Conservation (phyloP, 2,329 filamentous ascomycete species). For the Colletotrichum nymphaeae region DNA sequence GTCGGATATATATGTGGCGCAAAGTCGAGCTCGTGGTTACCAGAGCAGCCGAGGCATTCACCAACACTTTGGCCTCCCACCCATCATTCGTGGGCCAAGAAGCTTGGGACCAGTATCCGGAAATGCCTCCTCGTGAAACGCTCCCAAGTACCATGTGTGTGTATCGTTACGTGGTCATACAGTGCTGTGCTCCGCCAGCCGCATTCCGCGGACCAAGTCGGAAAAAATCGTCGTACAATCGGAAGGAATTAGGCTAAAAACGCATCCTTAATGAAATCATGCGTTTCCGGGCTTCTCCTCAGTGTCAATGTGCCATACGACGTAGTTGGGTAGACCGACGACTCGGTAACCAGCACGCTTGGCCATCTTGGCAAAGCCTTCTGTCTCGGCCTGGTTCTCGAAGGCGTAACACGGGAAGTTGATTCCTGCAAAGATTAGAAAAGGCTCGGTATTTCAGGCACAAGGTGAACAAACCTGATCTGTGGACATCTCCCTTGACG, state of each 20-base stretch:
- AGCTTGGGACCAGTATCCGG: constrained; percentile 22
- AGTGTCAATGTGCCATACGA: constrained; percentile 99
- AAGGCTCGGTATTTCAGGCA: too few species aligned
- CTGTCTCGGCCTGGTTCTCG: constrained; percentile 98
- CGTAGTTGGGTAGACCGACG: constrained; percentile 93
- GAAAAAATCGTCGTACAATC: constrained; percentile 34
- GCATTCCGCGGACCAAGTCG: constrained; percentile 34
- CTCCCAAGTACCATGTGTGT: constrained; percentile 28
- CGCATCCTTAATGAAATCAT: constrained; percentile 43
- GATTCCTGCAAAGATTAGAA: constrained; percentile 71
- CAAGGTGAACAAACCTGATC: constrained; percentile 74
- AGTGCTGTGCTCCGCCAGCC: constrained; percentile 35
- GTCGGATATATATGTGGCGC: constrained; percentile 25
- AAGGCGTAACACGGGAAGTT: constrained; percentile 98
- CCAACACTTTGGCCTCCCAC: constrained; percentile 11
- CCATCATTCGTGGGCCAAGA: constrained; percentile 19
- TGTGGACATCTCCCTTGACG: constrained; percentile 97
- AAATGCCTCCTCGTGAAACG: constrained; percentile 30
- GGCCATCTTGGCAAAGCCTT: constrained; percentile 99
- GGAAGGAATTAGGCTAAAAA: constrained; percentile 24
- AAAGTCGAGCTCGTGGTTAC: constrained; percentile 23
- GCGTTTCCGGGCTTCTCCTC: constrained; percentile 90
- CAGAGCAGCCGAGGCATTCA: constrained; percentile 11
- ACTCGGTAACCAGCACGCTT: constrained; percentile 95
- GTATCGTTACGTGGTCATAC: constrained; percentile 35